Base-by-base conservation (phyloP, 176 grass and related monocot species). In the Ensete ventricosum region DNA sequence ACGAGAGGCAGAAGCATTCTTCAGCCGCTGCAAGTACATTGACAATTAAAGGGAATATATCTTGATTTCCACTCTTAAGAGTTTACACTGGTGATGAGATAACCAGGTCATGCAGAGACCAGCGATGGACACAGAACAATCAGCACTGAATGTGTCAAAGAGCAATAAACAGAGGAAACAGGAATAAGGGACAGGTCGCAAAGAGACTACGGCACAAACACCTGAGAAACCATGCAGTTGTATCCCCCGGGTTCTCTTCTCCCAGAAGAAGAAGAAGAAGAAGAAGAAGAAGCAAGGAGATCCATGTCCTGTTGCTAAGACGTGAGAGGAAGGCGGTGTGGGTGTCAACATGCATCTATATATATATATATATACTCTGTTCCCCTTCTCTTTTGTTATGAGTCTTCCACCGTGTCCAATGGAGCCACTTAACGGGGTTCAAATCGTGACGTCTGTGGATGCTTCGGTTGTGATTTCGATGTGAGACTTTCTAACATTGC, bases 221-320 rank as follows among this genome's bases (percentile, higher is more conserved):
- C 9, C 14, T 54, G 70, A 52, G 74, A 64, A 55, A 82, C 77
- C 77, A 48, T 74, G 34, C 26, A n/a, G n/a, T n/a, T n/a, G n/a
- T n/a, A n/a, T 49, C 14, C 55, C 14, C 25, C 2, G 50, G 4
- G 50, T 29, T 12, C 55, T 34, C 64, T 71, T 14, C 49, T 21
- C 26, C 51, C 62, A 11, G 17, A 51, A 21, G n/a, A 25, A 54
- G 68, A 57, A 21, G 72, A 62, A 53, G 0, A 23, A 23, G 22
- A 23, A 23, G 22, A 23, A 23, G 22, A 23, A 23, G 22, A 23
- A 64, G 43, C 24, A 64, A 63, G 21, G 29, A 22, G 20, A 64
- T 77, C 74, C 74, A 77, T 77, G 74, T 14, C 59, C 20, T 10
- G 10, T n/a, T 70, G 34, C n/a, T 70, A 1, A 10, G 16, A 2